Conservation (phyloP, 768 basidiomycete genomes). For the Russula sp. region DNA sequence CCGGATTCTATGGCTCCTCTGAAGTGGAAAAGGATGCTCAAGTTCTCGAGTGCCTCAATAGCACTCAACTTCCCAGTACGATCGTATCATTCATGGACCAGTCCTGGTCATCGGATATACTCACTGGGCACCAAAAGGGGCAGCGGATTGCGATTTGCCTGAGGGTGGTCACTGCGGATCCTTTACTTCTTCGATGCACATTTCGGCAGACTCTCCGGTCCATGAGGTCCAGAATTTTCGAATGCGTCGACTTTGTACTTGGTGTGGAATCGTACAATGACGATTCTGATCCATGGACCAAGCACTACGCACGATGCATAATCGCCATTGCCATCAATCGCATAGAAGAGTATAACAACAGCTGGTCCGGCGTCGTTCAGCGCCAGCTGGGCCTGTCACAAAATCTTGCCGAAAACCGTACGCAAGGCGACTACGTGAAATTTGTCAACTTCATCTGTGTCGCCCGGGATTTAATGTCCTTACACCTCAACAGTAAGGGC, state of each 20-base stretch:
- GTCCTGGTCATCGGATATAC: not conserved
- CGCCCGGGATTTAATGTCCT: not conserved
- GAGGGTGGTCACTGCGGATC: not conserved
- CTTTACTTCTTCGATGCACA: too few species aligned
- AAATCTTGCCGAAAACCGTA: not conserved
- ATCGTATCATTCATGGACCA: slow-evolving; percentile 9
- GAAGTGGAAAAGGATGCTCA: not conserved
- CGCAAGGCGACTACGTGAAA: not conserved
- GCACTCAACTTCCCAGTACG: not conserved
- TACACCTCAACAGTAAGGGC: not conserved
- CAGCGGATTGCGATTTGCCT: not conserved
- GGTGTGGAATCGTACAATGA: not conserved
- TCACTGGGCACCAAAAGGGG: not conserved
- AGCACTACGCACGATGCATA: slow-evolving; percentile 5
- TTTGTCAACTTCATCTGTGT: slow-evolving; percentile 3
- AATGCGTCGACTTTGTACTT: slow-evolving; percentile 3
- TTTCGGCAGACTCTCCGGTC: not conserved
- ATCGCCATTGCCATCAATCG: slow-evolving; percentile 4
- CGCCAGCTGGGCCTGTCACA: not conserved
- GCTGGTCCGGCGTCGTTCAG: not conserved
- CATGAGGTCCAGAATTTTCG: not conserved
- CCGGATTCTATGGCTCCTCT: slow-evolving; percentile 3
- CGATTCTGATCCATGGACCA: not conserved
- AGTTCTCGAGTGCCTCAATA: not conserved
- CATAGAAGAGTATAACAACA: not conserved